These are phyloP conservation scores for Malassezia globosa DNA, from an alignment of 1,284 basidiomycete species.

Conservation along the genomic window DNA sequence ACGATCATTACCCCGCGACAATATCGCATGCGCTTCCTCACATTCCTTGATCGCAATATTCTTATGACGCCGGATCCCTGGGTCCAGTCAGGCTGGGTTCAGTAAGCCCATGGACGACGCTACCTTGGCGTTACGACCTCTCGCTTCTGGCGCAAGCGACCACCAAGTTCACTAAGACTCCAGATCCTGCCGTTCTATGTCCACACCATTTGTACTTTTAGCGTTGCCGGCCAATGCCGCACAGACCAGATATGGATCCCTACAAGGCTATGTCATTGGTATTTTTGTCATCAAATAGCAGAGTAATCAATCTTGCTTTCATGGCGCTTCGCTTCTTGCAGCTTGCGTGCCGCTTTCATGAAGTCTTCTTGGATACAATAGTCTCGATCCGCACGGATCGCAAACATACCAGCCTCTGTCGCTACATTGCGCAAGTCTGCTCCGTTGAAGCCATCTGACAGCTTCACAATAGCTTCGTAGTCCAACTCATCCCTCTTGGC, in stretches of 20 bases:
- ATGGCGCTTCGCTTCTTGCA: slow-evolving; percentile 58
- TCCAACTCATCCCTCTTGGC: slow-evolving; percentile 62
- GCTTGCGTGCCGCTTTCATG: slow-evolving; percentile 93
- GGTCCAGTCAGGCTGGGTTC: slow-evolving; percentile 28
- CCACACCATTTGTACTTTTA: too few relatives aligned
- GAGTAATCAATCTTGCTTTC: slow-evolving; percentile 43
- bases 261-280: too few relatives aligned
- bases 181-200: too few relatives aligned
- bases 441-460: slow-evolving; percentile 49
- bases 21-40: slow-evolving; percentile 41
- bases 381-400: slow-evolving; percentile 77
- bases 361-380: slow-evolving; percentile 66
- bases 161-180: too few relatives aligned
- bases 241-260: too few relatives aligned
- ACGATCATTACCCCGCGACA: slow-evolving; percentile 44
- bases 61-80: slow-evolving; percentile 40
- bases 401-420: slow-evolving; percentile 98
- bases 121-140: too few relatives aligned
- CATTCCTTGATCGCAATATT: slow-evolving; percentile 36
- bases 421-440: slow-evolving; percentile 84
- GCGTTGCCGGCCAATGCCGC: too few relatives aligned
- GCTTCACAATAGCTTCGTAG: slow-evolving; percentile 60
- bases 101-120: slow-evolving; percentile 17
- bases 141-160: too few relatives aligned
- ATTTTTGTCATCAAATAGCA: slow-evolving; percentile 18